Base-by-base conservation (phyloP, 768 basidiomycete genomes). In the Hydnomerulius pinastri region DNA sequence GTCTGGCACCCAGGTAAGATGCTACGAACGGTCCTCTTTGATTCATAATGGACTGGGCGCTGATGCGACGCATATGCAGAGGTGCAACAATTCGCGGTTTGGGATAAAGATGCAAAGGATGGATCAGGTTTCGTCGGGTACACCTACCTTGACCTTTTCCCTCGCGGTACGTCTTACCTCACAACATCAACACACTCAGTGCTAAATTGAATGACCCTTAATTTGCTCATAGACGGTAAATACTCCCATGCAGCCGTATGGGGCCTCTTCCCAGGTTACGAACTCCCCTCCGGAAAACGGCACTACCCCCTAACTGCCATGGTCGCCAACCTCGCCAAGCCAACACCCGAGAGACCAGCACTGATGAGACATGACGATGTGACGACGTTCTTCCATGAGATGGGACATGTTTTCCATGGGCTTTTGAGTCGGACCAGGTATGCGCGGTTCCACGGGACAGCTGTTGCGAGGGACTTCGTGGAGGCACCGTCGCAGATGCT, bases 401-500 rank as follows among this genome's bases (percentile, higher is more conserved):
- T 91, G 86, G 90, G 86, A 1, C 83, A 86, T 53, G 81, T 82
- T 4, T 86, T 86, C 74, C 83, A 86, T 56, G 81, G 80, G 9
- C 67, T 95, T 39, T 69, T 91, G 42, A 86, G 83, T 58, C 75
- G 71, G 51, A 91, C 90, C 27, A 79, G 77, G 52, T 92, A 82
- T 63, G 70, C 82, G 18, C 73, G 85, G 12, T 94, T 93, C 81
- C 90, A 93, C 57, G 91, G 92, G 17, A 92, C 88, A 27, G 79
- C 81, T 23, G 86, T 90, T 21, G 86, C 87, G 6, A 71, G 86
- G 5, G 90, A 92, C 66, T 92, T 92, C 54, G 91, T 92, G 9
- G 91, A 94, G 69, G 92, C 92, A 3, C 92, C 92, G 0, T 88
- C 86, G 15, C 91, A 95, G 71, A 93, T 93, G 92, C 73, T 93